Evolutionary conservation across 108 stramenopile species (phyloP), one percentile per base, ranked within the genome.

Genomic region (Fragilaria crotonensis): DNA sequence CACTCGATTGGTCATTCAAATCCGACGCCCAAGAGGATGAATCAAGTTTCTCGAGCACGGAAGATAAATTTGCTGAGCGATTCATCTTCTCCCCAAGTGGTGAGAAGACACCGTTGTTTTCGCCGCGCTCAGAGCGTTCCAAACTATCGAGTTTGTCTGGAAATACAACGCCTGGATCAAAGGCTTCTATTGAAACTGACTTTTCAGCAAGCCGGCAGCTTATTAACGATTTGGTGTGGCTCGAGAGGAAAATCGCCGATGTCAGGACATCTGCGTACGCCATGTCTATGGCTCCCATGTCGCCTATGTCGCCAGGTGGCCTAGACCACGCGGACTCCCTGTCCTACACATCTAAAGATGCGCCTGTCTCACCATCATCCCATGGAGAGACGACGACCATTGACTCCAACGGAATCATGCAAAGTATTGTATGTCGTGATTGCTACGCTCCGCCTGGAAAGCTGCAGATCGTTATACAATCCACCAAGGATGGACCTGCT

Each of bases 401-500:
- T 21, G 44, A 57, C 19, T 73, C 75, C 36, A 45, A 36, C 21
- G 36, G 63, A 65, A 54, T 27, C 47, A 63, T 62, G 69, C 68
- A 58, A 3, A 87, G 72, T 48, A 86, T 91, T 60, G 73, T 79
- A 0, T 84, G 84, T 45, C 66, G 83, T 41, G 90, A 91, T 48
- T 75, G 79, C 46, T 68, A 62, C 55, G 71, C 86, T 29, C 90
- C 90, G 20, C 83, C 86, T 32, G 90, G 90, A 19, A 79, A 76
- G 36, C 59, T 91, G 29, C 53, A 83, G 5, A 81, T 87, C 31
- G 79, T 87, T 7, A 82, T 90, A 54, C 76, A 80, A 48, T 85
- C 86, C 0, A 91, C 89, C 9, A 86, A 85, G 50, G 90, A 91
- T 60, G 90, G 90, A 21, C 90, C 90, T 28, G 78, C 84, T 11